Base-by-base conservation (phyloP, 2,329 filamentous ascomycete species). In the Colletotrichum sp. region DNA sequence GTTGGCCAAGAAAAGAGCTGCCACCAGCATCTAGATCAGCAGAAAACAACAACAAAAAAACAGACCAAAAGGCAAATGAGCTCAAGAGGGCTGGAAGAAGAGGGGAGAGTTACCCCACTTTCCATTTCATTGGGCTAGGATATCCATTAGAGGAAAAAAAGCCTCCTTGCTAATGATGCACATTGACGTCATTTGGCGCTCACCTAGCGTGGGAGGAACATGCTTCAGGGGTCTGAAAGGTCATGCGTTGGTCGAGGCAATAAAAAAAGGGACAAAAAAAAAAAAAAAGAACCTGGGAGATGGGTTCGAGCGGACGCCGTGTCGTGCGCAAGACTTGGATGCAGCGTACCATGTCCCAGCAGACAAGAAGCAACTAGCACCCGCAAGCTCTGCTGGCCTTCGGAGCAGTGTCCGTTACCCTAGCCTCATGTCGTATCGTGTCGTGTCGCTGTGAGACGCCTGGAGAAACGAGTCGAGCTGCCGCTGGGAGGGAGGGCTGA, bases 361-460 rank as follows among this genome's bases (percentile, higher is more conserved):
- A 44, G 10, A 30, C 28, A 62, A n/a, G 18, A n/a, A n/a, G 60
- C 8, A 59, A 9, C 30, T 18, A 32, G 28, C 26, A 62, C 24
- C 24, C 32, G 32, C 9, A 39, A 15, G 30, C 39, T 39, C 34
- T 66, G 30, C n/a, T 48, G 55, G 22, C 60, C 22, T 22, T 70
- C 72, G 68, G 72, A 75, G 72, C 72, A 67, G 72, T 69, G 68
- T 75, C 72, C 72, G 72, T 63, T 72, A 32, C 30, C 30, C 9
- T 32, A 75, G 72, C 68, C 66, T 39, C n/a, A 28, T 30, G n/a
- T 34, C 10, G 6, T 60, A 10, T 71, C 10, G 8, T 60, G 13
- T 71, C n/a, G 59, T 34, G 32, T 59, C 70, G 44, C 57, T 28
- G 36, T 59, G 59, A 63, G 67, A 70, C 66, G 71, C 30, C 13